These are phyloP conservation scores for Moesziomyces sp. DNA, from an alignment of 1,284 basidiomycete genomes.

Conservation along the genomic window DNA sequence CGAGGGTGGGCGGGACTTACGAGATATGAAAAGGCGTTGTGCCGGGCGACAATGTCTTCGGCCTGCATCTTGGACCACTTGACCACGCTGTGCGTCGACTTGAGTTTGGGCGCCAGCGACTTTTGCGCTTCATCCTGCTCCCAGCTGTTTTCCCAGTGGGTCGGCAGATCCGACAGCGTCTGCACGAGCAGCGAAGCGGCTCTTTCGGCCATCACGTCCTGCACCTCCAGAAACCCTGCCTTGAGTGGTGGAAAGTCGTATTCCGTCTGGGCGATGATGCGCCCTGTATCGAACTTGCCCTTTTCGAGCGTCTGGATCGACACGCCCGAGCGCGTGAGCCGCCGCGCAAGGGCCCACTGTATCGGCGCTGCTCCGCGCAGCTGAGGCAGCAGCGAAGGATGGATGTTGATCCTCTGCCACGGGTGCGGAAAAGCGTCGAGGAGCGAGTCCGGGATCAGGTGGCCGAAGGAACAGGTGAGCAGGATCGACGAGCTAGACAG, in stretches of 20 bases:
- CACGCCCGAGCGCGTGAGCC: conserved; percentile 41
- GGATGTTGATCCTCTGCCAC: conserved; percentile 82
- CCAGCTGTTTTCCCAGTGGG: conserved; percentile 69
- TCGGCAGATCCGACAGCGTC: conserved; percentile 76
- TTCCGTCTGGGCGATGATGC: conserved; percentile 25
- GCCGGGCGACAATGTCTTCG: conserved; percentile 45
- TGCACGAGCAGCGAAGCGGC: conserved; percentile 80
- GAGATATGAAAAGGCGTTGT: conserved; percentile 52
- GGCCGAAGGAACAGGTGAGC: conserved; percentile 91
- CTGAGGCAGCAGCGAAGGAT: conserved; percentile 87
- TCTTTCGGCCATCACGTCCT: conserved; percentile 74
- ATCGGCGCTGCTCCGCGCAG: conserved; percentile 93
- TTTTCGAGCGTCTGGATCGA: conserved; percentile 54
- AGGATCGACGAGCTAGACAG: conserved; percentile 71
- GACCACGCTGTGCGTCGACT: conserved; percentile 23
- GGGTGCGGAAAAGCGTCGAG: conserved; percentile 75
- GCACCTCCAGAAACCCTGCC: conserved; percentile 73
- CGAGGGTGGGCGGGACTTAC: conserved; percentile 2
- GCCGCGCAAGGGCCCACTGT: conserved; percentile 78
- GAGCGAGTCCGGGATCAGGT: conserved; percentile 79
- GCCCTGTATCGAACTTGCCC: conserved; percentile 53
- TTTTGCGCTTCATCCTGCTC: conserved; percentile 30
- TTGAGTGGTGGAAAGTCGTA: conserved; percentile 69
- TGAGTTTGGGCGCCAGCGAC: conserved; percentile 55
- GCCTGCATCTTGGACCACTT: conserved; percentile 51